A percentile compares a stretch with the other conserved stretches of the same genome.
These are phyloP conservation scores for Alnus glutinosa DNA, from an alignment of 306 rosid species.

Conservation along the genomic window DNA sequence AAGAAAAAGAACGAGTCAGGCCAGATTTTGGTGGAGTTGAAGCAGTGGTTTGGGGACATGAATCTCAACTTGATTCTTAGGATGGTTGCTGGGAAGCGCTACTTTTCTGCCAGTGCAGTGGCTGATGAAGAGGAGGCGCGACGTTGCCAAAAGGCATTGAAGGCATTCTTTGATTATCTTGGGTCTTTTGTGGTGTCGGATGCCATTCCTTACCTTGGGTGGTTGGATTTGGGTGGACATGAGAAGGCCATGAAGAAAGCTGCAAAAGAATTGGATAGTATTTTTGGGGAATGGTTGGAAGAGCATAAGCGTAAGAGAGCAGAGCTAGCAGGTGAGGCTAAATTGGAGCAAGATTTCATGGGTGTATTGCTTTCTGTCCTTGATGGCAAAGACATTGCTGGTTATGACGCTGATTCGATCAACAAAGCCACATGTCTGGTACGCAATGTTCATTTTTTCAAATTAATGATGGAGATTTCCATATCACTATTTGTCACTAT, in stretches of 20 bases:
- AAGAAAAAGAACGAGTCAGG: not conserved
- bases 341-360: constrained; percentile 39
- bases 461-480: no score
- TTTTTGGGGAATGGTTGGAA: constrained; percentile 32
- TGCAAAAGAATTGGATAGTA: constrained; percentile 27
- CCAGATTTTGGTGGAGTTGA: constrained; percentile 35
- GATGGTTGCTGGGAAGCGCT: constrained; percentile 38
- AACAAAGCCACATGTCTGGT: constrained; percentile 55
- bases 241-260: constrained; percentile 41
- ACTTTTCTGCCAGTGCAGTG: not conserved
- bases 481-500: no score
- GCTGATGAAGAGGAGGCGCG: not conserved
- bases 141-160: constrained; percentile 1
- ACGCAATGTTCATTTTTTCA: not conserved
- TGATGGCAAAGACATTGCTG: constrained; percentile 13
- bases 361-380: constrained; percentile 27
- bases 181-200: constrained; percentile 36
- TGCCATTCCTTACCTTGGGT: constrained; percentile 41
- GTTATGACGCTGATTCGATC: constrained; percentile 38
- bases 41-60: constrained; percentile 40
- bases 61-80: constrained; percentile 35
- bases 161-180: constrained; percentile 5
- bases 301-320: constrained; percentile 38
- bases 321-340: not conserved
- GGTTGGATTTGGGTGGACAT: constrained; percentile 44